These are phyloP conservation scores for Cochliopodium minus DNA, from an alignment of 208 protist genomes.

Conservation along the genomic window DNA sequence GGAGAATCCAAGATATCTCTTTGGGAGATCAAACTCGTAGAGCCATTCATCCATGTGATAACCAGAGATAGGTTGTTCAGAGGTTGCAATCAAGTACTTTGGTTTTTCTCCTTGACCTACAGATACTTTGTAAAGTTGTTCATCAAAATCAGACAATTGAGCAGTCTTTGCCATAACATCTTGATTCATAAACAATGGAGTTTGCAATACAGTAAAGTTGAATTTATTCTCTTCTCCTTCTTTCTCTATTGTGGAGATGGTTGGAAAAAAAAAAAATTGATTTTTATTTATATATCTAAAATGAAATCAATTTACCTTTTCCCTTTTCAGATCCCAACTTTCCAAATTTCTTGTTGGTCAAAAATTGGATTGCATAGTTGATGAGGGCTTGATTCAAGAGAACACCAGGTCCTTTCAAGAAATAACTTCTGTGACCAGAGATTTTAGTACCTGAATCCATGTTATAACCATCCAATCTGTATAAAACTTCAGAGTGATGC, in stretches of 20 bases:
- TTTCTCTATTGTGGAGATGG: too few species aligned
- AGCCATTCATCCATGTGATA: conserved; percentile 85
- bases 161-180: conserved; percentile 82
- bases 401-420: conserved; percentile 84
- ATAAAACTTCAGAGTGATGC: conserved; percentile 76
- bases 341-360: conserved; percentile 46
- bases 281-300: too few species aligned
- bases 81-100: conserved; percentile 99
- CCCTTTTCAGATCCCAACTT: not conserved
- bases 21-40: conserved; percentile 48
- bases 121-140: conserved; percentile 93
- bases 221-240: too few species aligned
- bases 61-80: conserved; percentile 94
- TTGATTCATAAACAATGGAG: conserved; percentile 98
- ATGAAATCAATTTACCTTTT: too few species aligned
- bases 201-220: conserved; percentile 84
- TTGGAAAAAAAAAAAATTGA: too few species aligned
- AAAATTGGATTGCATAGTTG: conserved; percentile 85
- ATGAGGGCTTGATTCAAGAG: conserved; percentile 91
- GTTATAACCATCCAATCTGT: conserved; percentile 53
- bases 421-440: conserved; percentile 86
- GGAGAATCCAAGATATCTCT: conserved; percentile 87
- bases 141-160: conserved; percentile 97
- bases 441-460: conserved; percentile 55
- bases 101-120: conserved; percentile 89